These are phyloP conservation scores for Cladosporium sp. DNA, from an alignment of 2,329 filamentous ascomycete genomes.

Conservation along the genomic window DNA sequence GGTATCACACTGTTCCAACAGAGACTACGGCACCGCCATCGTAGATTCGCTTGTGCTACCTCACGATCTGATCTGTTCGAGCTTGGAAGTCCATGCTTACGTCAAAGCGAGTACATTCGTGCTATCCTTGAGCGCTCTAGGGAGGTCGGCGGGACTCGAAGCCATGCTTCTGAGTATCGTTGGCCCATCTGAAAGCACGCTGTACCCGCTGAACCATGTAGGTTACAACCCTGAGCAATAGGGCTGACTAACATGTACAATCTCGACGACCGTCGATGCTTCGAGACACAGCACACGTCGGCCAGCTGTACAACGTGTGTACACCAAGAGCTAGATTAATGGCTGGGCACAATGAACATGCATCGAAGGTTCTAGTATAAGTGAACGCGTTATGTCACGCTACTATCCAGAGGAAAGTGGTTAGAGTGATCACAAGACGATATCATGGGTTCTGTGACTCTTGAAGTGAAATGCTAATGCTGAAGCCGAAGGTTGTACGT, in stretches of 20 bases:
- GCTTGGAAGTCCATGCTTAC: background rate
- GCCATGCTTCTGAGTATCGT: no score
- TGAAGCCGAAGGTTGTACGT: no score
- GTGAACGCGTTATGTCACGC: no score
- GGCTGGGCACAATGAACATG: background rate
- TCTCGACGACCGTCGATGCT: background rate
- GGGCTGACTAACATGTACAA: background rate
- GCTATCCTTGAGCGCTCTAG: no score
- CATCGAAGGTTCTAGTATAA: background rate
- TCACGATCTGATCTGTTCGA: background rate
- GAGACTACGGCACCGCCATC: background rate
- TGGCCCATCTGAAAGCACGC: no score
- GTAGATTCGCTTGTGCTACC: background rate
- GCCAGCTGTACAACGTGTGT: background rate
- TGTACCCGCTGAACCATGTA: no score
- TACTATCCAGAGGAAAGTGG: no score
- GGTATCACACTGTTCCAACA: background rate
- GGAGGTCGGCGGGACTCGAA: no score
- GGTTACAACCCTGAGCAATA: background rate
- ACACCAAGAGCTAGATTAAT: background rate
- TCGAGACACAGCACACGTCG: background rate
- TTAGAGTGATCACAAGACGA: no score
- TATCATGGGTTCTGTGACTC: no score
- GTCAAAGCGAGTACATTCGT: no score
- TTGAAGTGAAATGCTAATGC: no score